Evolutionary conservation across 2,329 filamentous ascomycete species (phyloP).

Genomic region (Pseudofabraea citricarpa): DNA sequence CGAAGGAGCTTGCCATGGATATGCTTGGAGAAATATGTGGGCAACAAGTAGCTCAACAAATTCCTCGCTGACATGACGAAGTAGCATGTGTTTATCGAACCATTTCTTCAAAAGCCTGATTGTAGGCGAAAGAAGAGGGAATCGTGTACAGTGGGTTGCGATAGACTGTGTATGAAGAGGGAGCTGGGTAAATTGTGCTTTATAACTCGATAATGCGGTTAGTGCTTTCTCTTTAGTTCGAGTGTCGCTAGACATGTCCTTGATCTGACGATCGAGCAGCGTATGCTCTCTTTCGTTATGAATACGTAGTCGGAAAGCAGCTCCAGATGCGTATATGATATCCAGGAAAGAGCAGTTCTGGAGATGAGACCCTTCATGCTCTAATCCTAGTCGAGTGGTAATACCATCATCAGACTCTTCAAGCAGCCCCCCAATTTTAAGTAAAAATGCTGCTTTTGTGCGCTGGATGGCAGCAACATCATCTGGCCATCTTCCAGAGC

Average conservation of each 20-base stretch:
- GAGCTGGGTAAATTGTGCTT: slow-evolving; percentile 64
- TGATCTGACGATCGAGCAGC: slow-evolving; percentile 72
- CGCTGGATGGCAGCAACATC: slow-evolving; percentile 86
- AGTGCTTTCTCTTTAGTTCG: slow-evolving; percentile 65
- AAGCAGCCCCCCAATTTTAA: slow-evolving; percentile 62
- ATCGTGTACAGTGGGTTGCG: slow-evolving; percentile 72
- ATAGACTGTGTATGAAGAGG: slow-evolving; percentile 81
- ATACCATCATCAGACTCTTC: slow-evolving; percentile 55
- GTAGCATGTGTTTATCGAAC: slow-evolving; percentile 80
- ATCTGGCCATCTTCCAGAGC: slow-evolving; percentile 90
- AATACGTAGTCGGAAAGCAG: slow-evolving; percentile 79
- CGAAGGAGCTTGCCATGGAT: slow-evolving; percentile 75
- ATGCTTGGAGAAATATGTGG: slow-evolving; percentile 73
- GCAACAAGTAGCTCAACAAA: slow-evolving; percentile 79
- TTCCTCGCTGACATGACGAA: slow-evolving; percentile 70
- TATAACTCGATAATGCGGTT: slow-evolving; percentile 64
- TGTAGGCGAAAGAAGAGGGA: slow-evolving; percentile 73
- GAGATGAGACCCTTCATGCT: slow-evolving; percentile 64
- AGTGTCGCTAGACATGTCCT: slow-evolving; percentile 64
- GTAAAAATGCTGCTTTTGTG: slow-evolving; percentile 84
- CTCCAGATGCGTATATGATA: slow-evolving; percentile 65
- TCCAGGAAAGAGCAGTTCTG: slow-evolving; percentile 82
- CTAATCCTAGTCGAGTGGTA: slow-evolving; percentile 70
- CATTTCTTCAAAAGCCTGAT: slow-evolving; percentile 85
- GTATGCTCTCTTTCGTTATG: slow-evolving; percentile 83